Conservation (phyloP, 2,329 filamentous ascomycete species). For the Ampelomyces quisqualis region DNA sequence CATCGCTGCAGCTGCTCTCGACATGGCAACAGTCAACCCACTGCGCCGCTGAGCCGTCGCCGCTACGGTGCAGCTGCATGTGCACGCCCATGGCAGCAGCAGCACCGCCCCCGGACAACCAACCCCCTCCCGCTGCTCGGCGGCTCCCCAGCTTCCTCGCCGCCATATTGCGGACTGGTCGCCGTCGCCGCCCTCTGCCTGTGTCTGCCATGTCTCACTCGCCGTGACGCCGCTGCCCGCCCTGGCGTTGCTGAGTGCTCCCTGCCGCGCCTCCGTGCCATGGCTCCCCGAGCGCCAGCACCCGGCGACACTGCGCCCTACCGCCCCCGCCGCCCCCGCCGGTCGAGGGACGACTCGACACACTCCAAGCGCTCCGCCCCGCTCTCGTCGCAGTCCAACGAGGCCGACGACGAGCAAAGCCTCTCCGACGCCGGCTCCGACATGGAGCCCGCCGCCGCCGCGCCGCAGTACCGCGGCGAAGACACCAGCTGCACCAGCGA, state of each 20-base stretch:
- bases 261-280: constrained; percentile 12
- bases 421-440: constrained; percentile 31
- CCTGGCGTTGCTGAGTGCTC: constrained; percentile 28
- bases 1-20: no score
- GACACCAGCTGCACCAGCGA: constrained; percentile 84
- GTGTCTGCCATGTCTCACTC: constrained; percentile 18
- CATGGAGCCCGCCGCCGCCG: constrained; percentile 37
- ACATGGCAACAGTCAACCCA: no score
- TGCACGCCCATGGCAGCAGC: no score
- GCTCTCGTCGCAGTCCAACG: constrained; percentile 43
- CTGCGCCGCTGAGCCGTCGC: no score
- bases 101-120: no score
- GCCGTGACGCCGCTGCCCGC: constrained; percentile 24
- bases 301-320: constrained; percentile 12
- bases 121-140: constrained; percentile 11
- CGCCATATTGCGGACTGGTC: no score
- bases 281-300: constrained; percentile 36
- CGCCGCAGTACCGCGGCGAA: constrained; percentile 71
- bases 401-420: constrained; percentile 49
- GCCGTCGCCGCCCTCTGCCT: no score
- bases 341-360: constrained; percentile 34
- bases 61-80: no score
- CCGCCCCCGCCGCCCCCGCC: constrained; percentile 32
- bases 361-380: constrained; percentile 40
- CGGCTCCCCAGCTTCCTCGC: constrained; percentile 10